Evolutionary conservation across 1,284 basidiomycete species (phyloP).

Genomic region (Cystobasidium pallidum): DNA sequence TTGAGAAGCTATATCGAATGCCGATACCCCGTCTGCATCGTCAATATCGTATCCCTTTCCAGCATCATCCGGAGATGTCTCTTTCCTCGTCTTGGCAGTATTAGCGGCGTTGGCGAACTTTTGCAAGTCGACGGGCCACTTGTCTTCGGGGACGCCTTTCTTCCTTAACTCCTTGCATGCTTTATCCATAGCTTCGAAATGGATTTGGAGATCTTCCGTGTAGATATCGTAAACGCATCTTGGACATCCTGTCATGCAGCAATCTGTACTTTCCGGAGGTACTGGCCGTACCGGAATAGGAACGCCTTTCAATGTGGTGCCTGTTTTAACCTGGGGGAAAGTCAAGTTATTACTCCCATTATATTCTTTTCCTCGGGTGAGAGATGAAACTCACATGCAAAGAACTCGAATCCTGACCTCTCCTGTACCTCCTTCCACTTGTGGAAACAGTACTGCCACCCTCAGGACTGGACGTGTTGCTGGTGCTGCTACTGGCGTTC

Average conservation of each 20-base stretch:
- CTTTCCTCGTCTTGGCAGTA: slow-evolving; percentile 1
- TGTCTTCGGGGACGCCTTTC: slow-evolving; percentile 17
- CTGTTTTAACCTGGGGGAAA: slow-evolving; percentile 5
- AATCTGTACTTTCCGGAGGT: slow-evolving; percentile 26
- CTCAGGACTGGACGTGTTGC: not conserved
- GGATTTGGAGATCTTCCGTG: slow-evolving; percentile 37
- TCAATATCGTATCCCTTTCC: not conserved
- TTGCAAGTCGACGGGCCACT: slow-evolving; percentile 30
- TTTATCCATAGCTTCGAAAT: slow-evolving; percentile 39
- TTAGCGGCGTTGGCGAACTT: slow-evolving; percentile 8
- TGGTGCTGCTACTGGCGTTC: not conserved
- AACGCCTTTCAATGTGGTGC: slow-evolving; percentile 13
- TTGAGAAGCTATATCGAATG: slow-evolving; percentile 33
- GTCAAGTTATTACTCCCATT: not conserved
- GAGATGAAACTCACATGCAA: slow-evolving; percentile 2
- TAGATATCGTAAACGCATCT: slow-evolving; percentile 41
- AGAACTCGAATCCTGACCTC: slow-evolving; percentile 13
- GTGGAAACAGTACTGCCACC: not conserved
- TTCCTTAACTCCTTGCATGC: slow-evolving; percentile 19
- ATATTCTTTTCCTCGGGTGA: too few relatives aligned
- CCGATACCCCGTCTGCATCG: slow-evolving; percentile 18
- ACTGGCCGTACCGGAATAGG: slow-evolving; percentile 23
- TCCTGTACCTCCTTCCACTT: not conserved
- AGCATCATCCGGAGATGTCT: not conserved
- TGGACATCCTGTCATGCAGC: slow-evolving; percentile 42